Conservation (phyloP, 2,329 filamentous ascomycete species). For the Phialophora macrospora region DNA sequence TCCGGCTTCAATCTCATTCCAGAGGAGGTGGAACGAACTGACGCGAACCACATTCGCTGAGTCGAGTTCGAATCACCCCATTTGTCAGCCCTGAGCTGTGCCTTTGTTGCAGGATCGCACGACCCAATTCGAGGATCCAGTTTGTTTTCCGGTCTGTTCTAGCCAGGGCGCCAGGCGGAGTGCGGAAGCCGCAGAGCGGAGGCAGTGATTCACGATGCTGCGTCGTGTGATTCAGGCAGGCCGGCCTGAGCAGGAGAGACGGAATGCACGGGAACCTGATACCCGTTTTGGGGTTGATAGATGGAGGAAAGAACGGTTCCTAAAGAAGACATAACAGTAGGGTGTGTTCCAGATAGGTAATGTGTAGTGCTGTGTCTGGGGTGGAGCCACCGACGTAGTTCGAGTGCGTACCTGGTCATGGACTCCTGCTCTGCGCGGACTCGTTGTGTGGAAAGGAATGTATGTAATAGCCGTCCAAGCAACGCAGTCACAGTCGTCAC, state of each 20-base stretch:
- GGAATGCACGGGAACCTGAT: slow-evolving; percentile 41
- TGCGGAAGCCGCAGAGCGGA: slow-evolving; percentile 42
- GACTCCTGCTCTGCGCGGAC: too few relatives aligned
- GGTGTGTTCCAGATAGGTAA: neutral
- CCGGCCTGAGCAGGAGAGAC: slow-evolving; percentile 19
- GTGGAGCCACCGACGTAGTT: too few relatives aligned
- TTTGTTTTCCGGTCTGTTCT: neutral
- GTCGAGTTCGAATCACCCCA: slow-evolving; percentile 60
- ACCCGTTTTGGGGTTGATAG: slow-evolving; percentile 37
- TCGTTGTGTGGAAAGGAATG: too few relatives aligned
- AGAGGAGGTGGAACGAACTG: slow-evolving; percentile 41
- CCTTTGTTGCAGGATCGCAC: slow-evolving; percentile 36
- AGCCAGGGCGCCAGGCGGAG: slow-evolving; percentile 45
- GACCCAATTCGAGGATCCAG: slow-evolving; percentile 41
- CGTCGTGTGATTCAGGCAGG: too few relatives aligned
- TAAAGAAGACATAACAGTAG: neutral
- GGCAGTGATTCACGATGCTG: slow-evolving; percentile 32
- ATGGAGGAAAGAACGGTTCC: slow-evolving; percentile 17
- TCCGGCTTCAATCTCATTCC: too few relatives aligned
- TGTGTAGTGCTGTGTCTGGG: neutral
- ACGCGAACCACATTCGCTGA: slow-evolving; percentile 53
- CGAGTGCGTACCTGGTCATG: too few relatives aligned
- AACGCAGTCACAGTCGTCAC: too few relatives aligned
- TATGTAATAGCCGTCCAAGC: too few relatives aligned
- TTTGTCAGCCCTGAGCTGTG: slow-evolving; percentile 50